Percentiles rank a stretch among this genome's conserved stretches.
Evolutionary conservation across 2,329 filamentous ascomycete species (phyloP).

Genomic region (Aspergillus brunneoviolaceus): DNA sequence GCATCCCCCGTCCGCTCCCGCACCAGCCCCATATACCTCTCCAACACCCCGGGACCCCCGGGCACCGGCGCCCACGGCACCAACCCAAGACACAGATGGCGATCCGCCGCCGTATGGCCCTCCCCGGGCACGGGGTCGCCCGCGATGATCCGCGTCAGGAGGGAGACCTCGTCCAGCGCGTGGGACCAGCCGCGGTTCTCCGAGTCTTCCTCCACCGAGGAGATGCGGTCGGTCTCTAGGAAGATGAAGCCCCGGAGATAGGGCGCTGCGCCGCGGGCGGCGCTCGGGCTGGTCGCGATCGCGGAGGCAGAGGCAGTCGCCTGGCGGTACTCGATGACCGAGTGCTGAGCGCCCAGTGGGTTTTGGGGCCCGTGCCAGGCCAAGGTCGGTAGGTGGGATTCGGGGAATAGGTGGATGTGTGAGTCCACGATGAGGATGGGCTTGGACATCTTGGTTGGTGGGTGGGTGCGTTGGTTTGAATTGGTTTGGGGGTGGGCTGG

Average conservation of each 20-base stretch:
- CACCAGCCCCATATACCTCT: constrained; percentile 64
- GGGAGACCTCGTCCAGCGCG: constrained; percentile 71
- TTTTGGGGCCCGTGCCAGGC: constrained; percentile 65
- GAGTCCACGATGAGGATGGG: constrained; percentile 70
- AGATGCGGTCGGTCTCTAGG: constrained; percentile 75
- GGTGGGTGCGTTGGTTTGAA: not conserved
- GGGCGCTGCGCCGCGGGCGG: constrained; percentile 28
- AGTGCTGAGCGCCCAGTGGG: constrained; percentile 64
- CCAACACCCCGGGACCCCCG: constrained; percentile 59
- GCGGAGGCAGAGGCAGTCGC: constrained; percentile 42
- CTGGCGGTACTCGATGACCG: constrained; percentile 62
- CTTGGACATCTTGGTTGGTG: constrained; percentile 15
- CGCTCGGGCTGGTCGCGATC: constrained; percentile 23
- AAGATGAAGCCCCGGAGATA: constrained; percentile 72
- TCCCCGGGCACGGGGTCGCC: constrained; percentile 59
- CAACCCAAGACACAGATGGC: constrained; percentile 63
- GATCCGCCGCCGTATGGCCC: constrained; percentile 56
- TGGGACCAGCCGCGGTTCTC: constrained; percentile 57
- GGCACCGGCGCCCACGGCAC: constrained; percentile 86
- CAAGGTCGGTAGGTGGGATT: constrained; percentile 64
- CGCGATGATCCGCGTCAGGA: constrained; percentile 64
- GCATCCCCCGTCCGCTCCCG: constrained; percentile 53
- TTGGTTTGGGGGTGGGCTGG: not conserved
- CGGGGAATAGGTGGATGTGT: constrained; percentile 85
- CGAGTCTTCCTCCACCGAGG: constrained; percentile 51